These are phyloP conservation scores for Neopestalotiopsis sp. DNA, from an alignment of 2,329 filamentous ascomycete genomes.

Conservation along the genomic window DNA sequence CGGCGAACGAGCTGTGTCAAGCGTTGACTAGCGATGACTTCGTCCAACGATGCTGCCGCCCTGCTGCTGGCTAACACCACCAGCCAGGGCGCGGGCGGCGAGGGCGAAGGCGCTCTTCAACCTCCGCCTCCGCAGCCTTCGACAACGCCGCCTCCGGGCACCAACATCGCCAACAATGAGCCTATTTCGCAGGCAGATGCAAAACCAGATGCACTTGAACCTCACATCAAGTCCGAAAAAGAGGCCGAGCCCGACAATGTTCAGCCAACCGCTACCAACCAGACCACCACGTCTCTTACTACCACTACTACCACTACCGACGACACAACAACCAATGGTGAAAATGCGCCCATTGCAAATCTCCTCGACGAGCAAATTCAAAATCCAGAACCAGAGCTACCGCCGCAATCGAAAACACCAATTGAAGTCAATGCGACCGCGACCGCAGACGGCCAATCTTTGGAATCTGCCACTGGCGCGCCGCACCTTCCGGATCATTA, in stretches of 20 bases:
- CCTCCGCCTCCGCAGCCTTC: conserved; percentile 22
- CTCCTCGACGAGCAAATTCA: background rate
- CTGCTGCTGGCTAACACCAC: background rate
- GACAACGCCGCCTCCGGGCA: background rate
- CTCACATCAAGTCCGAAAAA: background rate
- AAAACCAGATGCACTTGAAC: background rate
- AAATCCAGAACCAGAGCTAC: conserved; percentile 2
- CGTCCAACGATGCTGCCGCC: conserved; percentile 45
- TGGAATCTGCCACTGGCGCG: conserved; percentile 16
- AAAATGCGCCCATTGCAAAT: background rate
- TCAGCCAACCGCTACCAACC: background rate
- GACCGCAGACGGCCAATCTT: conserved; percentile 12
- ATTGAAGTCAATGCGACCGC: conserved; percentile 28
- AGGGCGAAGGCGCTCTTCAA: conserved; percentile 18
- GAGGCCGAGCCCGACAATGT: background rate
- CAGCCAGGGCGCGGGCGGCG: conserved; percentile 16
- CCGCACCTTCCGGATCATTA: conserved; percentile 22
- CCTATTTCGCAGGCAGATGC: background rate
- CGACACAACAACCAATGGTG: conserved; percentile 7
- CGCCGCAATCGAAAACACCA: conserved; percentile 9
- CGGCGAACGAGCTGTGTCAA: conserved; percentile 64
- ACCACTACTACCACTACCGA: conserved; percentile 10
- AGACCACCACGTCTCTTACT: conserved; percentile 15
- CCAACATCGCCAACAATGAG: background rate
- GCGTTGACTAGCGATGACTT: conserved; percentile 63